phyloP scores from a whole-genome alignment of 768 basidiomycete genomes.

The Hypholoma fasciculare region DNA sequence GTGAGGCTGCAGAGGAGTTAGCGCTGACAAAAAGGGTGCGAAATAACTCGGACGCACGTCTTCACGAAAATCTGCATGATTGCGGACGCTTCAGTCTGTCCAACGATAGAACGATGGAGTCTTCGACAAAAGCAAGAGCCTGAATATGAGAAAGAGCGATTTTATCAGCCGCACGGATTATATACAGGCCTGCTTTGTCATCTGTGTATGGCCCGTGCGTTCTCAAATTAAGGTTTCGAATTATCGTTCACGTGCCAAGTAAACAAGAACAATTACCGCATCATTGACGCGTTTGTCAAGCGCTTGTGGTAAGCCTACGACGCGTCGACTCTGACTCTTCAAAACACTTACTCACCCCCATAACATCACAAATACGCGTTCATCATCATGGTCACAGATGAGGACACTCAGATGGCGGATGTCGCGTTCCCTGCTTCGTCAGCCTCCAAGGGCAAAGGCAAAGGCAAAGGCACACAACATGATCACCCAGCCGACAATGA shows the following conservation, averaged over 20 bases:
- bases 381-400: conserved; percentile 55
- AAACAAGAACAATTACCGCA: conserved; percentile 19
- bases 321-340: neutral
- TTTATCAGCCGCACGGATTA: conserved; percentile 14
- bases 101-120: conserved; percentile 91
- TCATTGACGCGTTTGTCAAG: conserved; percentile 12
- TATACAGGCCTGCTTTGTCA: conserved; percentile 35
- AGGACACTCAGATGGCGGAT: conserved; percentile 54
- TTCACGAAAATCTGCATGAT: conserved; percentile 99
- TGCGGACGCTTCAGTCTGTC: conserved; percentile 80
- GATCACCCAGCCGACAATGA: conserved; percentile 51
- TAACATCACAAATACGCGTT: conserved; percentile 9
- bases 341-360: neutral
- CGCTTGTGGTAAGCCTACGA: neutral
- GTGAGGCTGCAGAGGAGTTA: conserved; percentile 66
- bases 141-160: conserved; percentile 20
- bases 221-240: conserved; percentile 29
- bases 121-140: conserved; percentile 83
- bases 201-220: conserved; percentile 46
- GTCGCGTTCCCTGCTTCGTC: conserved; percentile 32
- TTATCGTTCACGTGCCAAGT: conserved; percentile 13
- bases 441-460: conserved; percentile 54
- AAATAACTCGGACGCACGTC: conserved; percentile 58
- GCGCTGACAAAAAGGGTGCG: neutral
- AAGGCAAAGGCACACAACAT: conserved; percentile 60